Evolutionary conservation across 2,329 filamentous ascomycete species (phyloP).

Genomic region (Xylaria sp.): DNA sequence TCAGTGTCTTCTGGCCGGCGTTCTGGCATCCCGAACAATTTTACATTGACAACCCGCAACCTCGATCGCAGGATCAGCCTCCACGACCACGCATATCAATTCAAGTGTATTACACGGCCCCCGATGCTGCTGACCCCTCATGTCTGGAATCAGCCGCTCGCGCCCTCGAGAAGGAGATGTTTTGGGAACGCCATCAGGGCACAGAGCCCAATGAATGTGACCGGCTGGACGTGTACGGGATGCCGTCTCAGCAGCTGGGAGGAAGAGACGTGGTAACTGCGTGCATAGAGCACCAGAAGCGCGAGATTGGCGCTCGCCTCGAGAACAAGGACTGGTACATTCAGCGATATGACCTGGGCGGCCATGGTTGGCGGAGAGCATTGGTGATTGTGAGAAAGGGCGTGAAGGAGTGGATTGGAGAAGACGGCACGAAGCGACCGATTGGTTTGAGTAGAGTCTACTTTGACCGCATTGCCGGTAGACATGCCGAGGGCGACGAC

Average conservation of each 20-base stretch:
- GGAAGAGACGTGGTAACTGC: not conserved
- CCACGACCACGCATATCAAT: conserved; percentile 18
- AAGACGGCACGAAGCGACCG: conserved; percentile 7
- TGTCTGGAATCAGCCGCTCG: conserved; percentile 14
- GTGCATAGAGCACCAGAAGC: conserved; percentile 20
- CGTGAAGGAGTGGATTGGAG: conserved; percentile 8
- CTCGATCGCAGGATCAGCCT: not conserved
- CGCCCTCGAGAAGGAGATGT: conserved; percentile 15
- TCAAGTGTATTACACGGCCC: conserved; percentile 24
- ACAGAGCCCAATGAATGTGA: conserved; percentile 8
- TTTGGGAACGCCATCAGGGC: not conserved
- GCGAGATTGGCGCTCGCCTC: conserved; percentile 21
- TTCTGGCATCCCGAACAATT: not conserved
- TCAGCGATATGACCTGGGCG: conserved; percentile 22
- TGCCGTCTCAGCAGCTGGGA: not conserved
- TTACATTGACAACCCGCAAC: not conserved
- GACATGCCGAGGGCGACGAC: not conserved
- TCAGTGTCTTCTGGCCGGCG: conserved; percentile 5
- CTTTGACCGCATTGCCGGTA: conserved; percentile 21
- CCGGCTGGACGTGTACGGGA: conserved; percentile 22
- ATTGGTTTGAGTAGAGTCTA: conserved; percentile 9
- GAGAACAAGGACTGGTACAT: conserved; percentile 21
- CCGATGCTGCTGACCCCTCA: conserved; percentile 15
- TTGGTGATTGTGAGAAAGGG: conserved; percentile 10
- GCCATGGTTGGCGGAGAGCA: conserved; percentile 9